These are phyloP conservation scores for Colletotrichum gigasporum DNA, from an alignment of 2,329 filamentous ascomycete genomes.

Conservation along the genomic window DNA sequence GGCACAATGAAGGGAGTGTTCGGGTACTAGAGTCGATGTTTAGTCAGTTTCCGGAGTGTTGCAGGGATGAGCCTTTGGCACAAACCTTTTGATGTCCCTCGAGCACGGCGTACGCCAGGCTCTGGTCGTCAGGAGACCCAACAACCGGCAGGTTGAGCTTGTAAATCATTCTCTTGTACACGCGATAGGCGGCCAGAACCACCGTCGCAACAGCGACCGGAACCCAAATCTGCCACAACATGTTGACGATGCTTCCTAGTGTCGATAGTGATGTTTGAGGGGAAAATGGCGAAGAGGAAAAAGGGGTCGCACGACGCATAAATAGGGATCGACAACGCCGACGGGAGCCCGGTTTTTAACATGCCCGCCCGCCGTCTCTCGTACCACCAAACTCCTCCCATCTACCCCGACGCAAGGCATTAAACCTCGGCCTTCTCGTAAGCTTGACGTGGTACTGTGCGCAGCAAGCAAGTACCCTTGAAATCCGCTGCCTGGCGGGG, in stretches of 20 bases:
- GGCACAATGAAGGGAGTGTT: conserved; percentile 22
- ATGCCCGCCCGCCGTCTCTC: background rate
- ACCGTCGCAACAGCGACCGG: background rate
- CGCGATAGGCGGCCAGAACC: background rate
- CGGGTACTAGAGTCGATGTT: background rate
- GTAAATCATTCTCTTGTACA: background rate
- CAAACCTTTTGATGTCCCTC: conserved; percentile 15
- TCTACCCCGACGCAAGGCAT: background rate
- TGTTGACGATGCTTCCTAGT: background rate
- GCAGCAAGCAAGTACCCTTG: background rate
- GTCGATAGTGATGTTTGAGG: too few relatives aligned
- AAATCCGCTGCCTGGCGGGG: background rate
- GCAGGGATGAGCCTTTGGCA: too few relatives aligned
- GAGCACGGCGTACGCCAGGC: background rate
- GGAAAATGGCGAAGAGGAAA: too few relatives aligned
- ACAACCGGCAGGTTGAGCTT: conserved; percentile 12
- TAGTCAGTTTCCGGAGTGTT: background rate
- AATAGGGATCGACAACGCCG: background rate
- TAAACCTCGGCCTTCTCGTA: background rate
- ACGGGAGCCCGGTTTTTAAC: background rate
- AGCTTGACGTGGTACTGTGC: conserved; percentile 1
- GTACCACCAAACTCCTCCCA: too few relatives aligned
- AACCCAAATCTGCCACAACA: conserved; percentile 19
- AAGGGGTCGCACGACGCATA: background rate
- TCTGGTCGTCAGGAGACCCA: conserved; percentile 2